Base-by-base conservation (phyloP, 257 asterid genomes). In the Echium plantagineum region DNA sequence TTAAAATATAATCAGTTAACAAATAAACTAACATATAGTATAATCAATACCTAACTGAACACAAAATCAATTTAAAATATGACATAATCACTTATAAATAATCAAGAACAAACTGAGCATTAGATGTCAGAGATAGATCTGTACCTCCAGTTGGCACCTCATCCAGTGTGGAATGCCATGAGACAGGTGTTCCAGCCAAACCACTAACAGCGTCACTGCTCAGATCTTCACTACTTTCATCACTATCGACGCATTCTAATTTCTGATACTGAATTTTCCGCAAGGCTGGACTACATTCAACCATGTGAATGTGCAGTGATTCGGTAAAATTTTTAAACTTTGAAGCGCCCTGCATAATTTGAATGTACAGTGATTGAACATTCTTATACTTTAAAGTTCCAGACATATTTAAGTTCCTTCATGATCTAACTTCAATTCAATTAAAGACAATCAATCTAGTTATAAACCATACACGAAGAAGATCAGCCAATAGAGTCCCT, bases 401-500 rank as follows among this genome's bases (percentile, higher is more conserved):
- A 95, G 85, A 55, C 56, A 71, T 26, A 55, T 61, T 47, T 54
- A 12, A 16, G 54, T 66, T 35, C 26, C 55, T 55, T 35, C 26
- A 48, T 65, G 60, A 32, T 60, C 59, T 59, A 55, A 55, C 22
- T 15, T 17, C 64, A 59, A 65, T 59, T 58, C 35, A 46, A 55
- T 47, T 26, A 24, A 15, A 62, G 55, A 4, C 15, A 19, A 21
- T n/a, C 9, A 63, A 9, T 48, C 3, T 5, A 19, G 38, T 52
- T 7, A 13, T 15, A 53, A 49, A 63, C 31, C 75, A 66, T 91
- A 91, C 98, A 46, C 95, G 88, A 49, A 91, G 82, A 80, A 91
- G 95, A 81, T 91, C 98, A 15, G 94, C 97, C 72, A 89, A 63
- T 52, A 91, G 94, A 56, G 97, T 91, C 72, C 98, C 98, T 79